phyloP scores from a whole-genome alignment of 495 filamentous ascomycete species.

The Xylaria longipes region DNA sequence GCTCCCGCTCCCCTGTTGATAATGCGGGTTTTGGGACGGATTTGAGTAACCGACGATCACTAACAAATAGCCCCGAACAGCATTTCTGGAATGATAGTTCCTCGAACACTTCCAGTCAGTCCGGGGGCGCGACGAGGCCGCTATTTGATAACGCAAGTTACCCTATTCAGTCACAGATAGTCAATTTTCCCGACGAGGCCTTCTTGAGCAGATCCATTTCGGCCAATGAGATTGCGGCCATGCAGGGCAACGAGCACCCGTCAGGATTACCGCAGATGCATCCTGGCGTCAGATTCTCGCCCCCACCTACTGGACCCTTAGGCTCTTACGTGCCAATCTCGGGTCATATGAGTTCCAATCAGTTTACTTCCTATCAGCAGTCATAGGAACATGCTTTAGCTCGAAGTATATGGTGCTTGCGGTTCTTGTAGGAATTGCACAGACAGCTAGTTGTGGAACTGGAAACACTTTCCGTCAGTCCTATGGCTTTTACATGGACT shows the following conservation, averaged over 20 bases:
- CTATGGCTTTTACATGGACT: background rate
- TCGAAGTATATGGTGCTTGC: constrained; percentile 14
- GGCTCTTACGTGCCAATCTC: constrained; percentile 33
- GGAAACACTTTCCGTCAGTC: background rate
- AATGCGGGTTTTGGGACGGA: background rate
- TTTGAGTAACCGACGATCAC: constrained; percentile 17
- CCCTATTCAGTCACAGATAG: constrained; percentile 1
- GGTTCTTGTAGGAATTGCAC: background rate
- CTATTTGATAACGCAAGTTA: constrained; percentile 10
- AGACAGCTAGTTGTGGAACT: background rate
- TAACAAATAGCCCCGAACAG: constrained; percentile 33
- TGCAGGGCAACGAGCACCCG: constrained; percentile 4
- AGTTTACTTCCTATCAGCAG: constrained; percentile 32
- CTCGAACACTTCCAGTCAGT: constrained; percentile 25
- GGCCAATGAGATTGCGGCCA: background rate
- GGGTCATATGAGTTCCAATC: constrained; percentile 25
- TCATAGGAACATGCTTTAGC: constrained; percentile 30
- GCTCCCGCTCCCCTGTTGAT: constrained; percentile 23
- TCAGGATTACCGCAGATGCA: constrained; percentile 11
- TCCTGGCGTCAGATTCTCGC: background rate
- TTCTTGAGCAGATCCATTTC: background rate
- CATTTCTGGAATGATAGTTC: constrained; percentile 28
- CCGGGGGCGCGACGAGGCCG: constrained; percentile 1
- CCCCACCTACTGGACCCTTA: constrained; percentile 20
- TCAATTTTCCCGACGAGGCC: background rate